Evolutionary conservation across 176 grass and related monocot genomes (phyloP), one percentile per base, ranked within the genome.

Genomic region (Rhipidocladum racemiflorum): DNA sequence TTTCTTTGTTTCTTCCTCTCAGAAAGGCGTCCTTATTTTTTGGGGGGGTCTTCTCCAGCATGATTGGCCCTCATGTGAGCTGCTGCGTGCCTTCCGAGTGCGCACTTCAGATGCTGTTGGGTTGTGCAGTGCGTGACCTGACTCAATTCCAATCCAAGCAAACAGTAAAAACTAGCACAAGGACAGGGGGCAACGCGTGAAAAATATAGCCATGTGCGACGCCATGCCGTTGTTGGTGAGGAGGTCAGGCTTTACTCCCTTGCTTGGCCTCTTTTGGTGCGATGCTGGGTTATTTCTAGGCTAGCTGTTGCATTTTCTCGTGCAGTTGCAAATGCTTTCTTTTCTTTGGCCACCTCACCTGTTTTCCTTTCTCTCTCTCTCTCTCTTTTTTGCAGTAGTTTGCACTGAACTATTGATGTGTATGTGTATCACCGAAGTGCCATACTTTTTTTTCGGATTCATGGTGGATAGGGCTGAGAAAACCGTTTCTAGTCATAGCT

Each of bases 201-300:
- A 7, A 7, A 70, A 60, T 55, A 51, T 56, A 6, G 34, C 48
- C 78, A 36, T 13, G 25, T 16, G 9, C 0, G 49, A 69, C 9
- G 77, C 20, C 17, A 23, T 0, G 65, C 68, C 20, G 6, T 61
- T 48, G 62, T 48, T 57, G 40, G 43, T 2, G 56, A 15, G 30
- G 6, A 27, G 30, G 6, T 2, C n/a, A 25, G 11, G 40, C 4
- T 42, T 48, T 49, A 21, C 24, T 30, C 75, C 4, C 55, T 23
- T 79, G 67, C 56, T 6, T 66, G 76, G 17, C 70, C 61, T 76
- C 2, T 44, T 82, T 72, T 8, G 1, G 27, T 86, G 59, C 67
- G 13, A 21, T 23, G n/a, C 7, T 29, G 21, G 0, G 12, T 39
- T 13, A 25, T 83, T 74, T 83, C 8, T 73, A 25, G 46, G 74